A percentile compares a stretch with the other conserved stretches of the same genome.
Evolutionary conservation across 495 filamentous ascomycete species (phyloP).

Genomic region (Neurospora sp.): DNA sequence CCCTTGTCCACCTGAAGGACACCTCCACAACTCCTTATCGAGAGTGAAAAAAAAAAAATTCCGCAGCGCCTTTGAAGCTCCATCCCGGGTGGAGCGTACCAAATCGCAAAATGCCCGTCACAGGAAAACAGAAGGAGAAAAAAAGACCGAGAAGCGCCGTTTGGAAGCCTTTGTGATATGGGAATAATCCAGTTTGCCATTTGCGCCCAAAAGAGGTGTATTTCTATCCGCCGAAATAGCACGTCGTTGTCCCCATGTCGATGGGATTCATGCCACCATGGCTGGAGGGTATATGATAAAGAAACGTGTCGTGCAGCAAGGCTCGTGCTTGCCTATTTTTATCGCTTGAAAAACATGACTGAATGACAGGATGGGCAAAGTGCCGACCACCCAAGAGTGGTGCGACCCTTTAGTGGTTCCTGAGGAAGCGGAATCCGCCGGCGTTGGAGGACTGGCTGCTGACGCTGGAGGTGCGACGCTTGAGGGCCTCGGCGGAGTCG

Average conservation of each 20-base stretch:
- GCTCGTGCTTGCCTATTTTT: background rate
- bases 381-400: constrained; percentile 25
- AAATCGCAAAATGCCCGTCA: background rate
- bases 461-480: constrained; percentile 27
- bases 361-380: background rate
- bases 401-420: constrained; percentile 24
- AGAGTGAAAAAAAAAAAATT: background rate
- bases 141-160: background rate
- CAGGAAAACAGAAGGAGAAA: background rate
- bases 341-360: background rate
- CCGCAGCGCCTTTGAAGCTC: background rate
- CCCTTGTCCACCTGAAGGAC: background rate
- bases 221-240: background rate
- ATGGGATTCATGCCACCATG: background rate
- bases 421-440: constrained; percentile 30
- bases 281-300: background rate
- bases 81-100: background rate
- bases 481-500: constrained; percentile 11
- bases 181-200: background rate
- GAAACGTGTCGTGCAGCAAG: background rate
- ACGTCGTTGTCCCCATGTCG: background rate
- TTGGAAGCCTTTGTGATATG: background rate
- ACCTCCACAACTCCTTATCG: background rate
- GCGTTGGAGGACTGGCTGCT: constrained; percentile 23
- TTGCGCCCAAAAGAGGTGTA: background rate